Base-by-base conservation (phyloP, 306 rosid genomes). In the Pueraria montana region DNA sequence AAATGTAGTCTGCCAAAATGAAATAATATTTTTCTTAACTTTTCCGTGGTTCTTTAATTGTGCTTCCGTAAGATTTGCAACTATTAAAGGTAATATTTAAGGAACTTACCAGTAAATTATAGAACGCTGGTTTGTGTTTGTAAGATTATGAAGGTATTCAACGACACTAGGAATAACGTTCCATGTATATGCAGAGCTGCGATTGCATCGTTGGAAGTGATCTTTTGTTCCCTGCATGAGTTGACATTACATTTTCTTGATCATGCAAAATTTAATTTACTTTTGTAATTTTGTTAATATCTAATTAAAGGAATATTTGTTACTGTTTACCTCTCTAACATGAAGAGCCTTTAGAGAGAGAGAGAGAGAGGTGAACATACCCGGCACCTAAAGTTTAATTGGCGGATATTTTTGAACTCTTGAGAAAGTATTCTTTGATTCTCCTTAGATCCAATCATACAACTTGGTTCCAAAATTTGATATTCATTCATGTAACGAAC, bases 191-290 rank as follows among this genome's bases (percentile, higher is more conserved):
- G 79, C 65, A 45, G 1, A 11, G 30, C 14, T 30, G 1, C 3
- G 27, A 61, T 68, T 84, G 72, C 65, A 59, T 49, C 76, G 73
- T 32, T n/a, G 8, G 61, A 72, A 80, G 11, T n/a, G 11, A 45
- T 16, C 46, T 59, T 42, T 79, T 6, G 84, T 79, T 79, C 87
- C 84, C 87, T 84, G 56, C 5, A n/a, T n/a, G n/a, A n/a, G 21
- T n/a, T 32, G 1, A 43, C 10, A 42, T 70, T 24, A 23, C 11
- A 43, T 3, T 49, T 5, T 5, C n/a, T 49, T 1, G 4, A 13
- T 5, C 9, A 5, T 46, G 7, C n/a, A 4, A 16, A 21, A 17
- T 65, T 64, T 55, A 18, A 53, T 52, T 1, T 5, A 17, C 59
- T 1, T 11, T 59, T 48, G 14, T 13, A 3, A 11, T 26, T 12